Conservation (phyloP, 192 early-diverging fungal species). For the Mortierella hygrophila region DNA sequence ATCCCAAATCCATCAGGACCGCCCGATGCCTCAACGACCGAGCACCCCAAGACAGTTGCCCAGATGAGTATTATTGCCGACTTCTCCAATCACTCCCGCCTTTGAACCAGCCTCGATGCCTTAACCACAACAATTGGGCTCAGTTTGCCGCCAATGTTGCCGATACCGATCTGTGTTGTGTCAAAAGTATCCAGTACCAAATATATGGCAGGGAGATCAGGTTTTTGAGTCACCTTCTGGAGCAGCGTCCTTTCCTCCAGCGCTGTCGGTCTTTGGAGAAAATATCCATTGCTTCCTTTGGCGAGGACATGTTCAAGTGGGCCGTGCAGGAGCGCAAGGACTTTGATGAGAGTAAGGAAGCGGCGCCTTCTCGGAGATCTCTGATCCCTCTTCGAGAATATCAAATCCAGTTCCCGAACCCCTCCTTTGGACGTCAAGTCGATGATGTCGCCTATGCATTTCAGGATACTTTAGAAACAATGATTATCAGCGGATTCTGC, state of each 20-base stretch:
- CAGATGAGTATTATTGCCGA: not conserved
- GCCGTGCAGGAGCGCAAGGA: constrained; percentile 14
- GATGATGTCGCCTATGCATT: not conserved
- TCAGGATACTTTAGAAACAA: not conserved
- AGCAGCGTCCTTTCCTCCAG: not conserved
- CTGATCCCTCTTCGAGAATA: not conserved
- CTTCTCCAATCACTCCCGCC: not conserved
- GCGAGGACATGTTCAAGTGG: constrained; percentile 8
- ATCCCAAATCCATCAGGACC: not conserved
- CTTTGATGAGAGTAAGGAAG: not conserved
- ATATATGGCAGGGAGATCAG: no score
- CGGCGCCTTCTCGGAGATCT: not conserved
- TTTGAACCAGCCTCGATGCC: not conserved
- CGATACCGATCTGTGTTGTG: not conserved
- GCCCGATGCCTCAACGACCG: not conserved
- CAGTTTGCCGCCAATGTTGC: not conserved
- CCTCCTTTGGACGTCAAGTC: not conserved
- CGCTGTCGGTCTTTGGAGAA: not conserved
- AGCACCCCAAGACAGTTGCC: not conserved
- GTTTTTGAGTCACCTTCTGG: not conserved
- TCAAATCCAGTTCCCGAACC: not conserved
- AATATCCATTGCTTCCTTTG: not conserved
- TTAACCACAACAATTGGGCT: not conserved
- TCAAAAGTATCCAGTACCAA: no score
- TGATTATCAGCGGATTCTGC: not conserved